Conservation (phyloP, 331 rosid species). For the Arachis monticola region DNA sequence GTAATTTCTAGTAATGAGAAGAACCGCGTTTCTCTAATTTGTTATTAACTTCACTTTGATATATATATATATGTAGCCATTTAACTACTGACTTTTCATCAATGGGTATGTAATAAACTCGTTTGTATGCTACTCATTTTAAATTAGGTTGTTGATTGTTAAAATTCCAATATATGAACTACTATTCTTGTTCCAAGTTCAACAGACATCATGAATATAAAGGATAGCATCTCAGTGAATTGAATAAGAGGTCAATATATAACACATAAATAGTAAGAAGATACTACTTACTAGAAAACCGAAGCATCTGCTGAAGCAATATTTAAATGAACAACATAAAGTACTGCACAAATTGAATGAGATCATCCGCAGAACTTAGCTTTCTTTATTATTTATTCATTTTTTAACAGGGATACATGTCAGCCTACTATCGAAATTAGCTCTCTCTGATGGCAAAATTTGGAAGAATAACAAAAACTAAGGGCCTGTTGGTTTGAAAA, state of each 20-base stretch:
- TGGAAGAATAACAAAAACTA: background rate
- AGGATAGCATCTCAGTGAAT: background rate
- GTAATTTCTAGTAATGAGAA: slow-evolving; percentile 22
- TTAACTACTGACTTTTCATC: slow-evolving; percentile 5
- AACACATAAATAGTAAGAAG: background rate
- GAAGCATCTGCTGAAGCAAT: background rate
- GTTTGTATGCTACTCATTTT: slow-evolving; percentile 12
- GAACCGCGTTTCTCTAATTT: background rate
- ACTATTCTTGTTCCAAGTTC: slow-evolving; percentile 29
- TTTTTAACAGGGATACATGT: background rate
- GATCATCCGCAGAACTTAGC: background rate
- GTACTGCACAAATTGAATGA: background rate
- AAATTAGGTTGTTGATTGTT: background rate
- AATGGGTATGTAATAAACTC: background rate
- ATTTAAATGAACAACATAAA: background rate
- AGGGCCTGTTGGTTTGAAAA: too few species aligned
- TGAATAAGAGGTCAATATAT: background rate
- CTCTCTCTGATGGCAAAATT: background rate
- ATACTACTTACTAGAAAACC: background rate
- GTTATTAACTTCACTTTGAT: background rate
- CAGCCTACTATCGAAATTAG: background rate
- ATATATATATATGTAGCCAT: slow-evolving; percentile 1
- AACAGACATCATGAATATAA: slow-evolving; percentile 5
- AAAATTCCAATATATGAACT: background rate
- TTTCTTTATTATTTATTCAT: too few species aligned